Base-by-base conservation (phyloP, 495 filamentous ascomycete genomes). In the Oleoguttula mirabilis region DNA sequence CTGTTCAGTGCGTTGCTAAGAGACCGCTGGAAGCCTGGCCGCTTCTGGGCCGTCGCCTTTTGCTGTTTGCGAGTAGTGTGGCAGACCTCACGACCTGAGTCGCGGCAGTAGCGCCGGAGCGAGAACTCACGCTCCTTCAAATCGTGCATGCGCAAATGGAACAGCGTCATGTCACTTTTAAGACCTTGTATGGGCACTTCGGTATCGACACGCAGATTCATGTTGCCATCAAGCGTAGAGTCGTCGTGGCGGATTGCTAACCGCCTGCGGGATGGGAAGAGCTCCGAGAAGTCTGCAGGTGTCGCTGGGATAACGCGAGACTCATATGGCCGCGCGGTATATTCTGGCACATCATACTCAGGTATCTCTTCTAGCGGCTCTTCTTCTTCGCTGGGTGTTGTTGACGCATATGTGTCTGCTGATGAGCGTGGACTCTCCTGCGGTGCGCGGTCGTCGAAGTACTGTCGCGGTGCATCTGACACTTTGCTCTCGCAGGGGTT, bases 81-180 rank as follows among this genome's bases (percentile, higher is more conserved):
- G 64, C 87, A 94, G 10, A 96, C 79, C 63, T 95, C 88, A 17
- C 88, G 83, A 3, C 90, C 90, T 10, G 86, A 94, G 36, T 92
- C 84, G 35, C 90, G 77, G 56, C 80, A 90, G 57, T 98, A 98
- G 17, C 90, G 78, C 5, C 90, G 75, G 37, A 95, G 71, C 3
- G 90, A 94, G 61, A 92, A 94, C 49, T 93, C 80, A 21, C 90
- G 76, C 47, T 75, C 72, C 55, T 77, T 77, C 51, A 98, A 65
- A 60, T 95, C 88, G 55, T 94, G 79, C 88, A 98, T 94, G 47
- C 88, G 81, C 31, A 96, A 68, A 62, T 98, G 87, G 62, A 95
- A 96, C 31, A 98, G 76, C 32, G 82, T 90, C 28, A 93, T 72
- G 36, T 78, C 75, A 50, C 74, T 75, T 53, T 64, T 70, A 28